Percentiles rank a stretch among this genome's conserved stretches.
Evolutionary conservation across 164 flowering plant species (phyloP).

Genomic region (Echeveria elegans): DNA sequence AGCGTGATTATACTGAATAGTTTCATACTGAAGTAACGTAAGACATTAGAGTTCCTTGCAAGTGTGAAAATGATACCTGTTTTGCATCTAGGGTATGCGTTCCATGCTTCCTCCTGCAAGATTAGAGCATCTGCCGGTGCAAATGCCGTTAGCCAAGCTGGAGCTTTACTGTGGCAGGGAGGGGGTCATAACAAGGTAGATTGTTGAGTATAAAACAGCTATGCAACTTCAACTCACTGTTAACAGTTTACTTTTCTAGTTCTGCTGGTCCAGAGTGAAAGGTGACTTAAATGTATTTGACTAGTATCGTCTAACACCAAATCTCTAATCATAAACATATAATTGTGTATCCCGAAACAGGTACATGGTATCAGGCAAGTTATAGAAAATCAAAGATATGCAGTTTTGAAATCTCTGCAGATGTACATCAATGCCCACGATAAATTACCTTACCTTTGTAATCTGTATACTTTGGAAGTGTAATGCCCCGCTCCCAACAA

Average conservation of each 20-base stretch:
- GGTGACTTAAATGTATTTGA: not conserved
- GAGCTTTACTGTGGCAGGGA: constrained; percentile 57
- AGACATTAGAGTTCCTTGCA: not conserved
- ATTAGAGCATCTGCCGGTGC: constrained; percentile 64
- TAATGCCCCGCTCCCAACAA: constrained; percentile 55
- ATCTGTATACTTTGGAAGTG: constrained; percentile 52
- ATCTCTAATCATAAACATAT: not conserved
- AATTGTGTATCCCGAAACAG: not conserved
- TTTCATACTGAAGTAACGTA: not conserved
- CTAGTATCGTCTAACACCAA: not conserved
- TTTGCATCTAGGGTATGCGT: constrained; percentile 69
- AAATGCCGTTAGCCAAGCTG: constrained; percentile 58
- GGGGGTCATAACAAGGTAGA: not conserved
- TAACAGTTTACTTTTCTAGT: not conserved
- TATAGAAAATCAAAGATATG: too few species aligned
- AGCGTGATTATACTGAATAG: not conserved
- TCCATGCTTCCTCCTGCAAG: constrained; percentile 78
- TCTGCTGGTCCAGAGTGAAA: not conserved
- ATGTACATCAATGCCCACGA: not conserved
- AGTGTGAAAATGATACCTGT: constrained; percentile 32
- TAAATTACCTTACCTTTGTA: constrained; percentile 33
- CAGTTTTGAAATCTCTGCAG: too few species aligned
- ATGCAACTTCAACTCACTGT: not conserved
- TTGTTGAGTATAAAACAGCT: not conserved
- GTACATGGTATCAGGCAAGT: not conserved